Conservation (phyloP, 352 stramenopile species). For the Pythium rishiriense region DNA sequence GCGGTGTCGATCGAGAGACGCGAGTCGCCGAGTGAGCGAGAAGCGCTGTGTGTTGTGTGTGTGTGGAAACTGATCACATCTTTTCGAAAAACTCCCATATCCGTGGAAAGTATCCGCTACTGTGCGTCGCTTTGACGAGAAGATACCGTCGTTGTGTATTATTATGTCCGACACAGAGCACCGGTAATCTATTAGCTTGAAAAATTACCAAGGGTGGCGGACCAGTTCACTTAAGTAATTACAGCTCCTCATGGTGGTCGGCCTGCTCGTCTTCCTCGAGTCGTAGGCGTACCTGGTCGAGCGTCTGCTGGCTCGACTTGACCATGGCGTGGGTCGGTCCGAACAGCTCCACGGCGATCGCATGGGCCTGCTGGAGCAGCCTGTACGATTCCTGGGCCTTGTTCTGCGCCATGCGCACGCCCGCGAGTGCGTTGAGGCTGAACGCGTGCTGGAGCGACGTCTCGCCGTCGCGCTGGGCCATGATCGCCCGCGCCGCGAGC, state of each 20-base stretch:
- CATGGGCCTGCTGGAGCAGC: constrained; percentile 64
- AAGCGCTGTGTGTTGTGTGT: no score
- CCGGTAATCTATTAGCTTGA: constrained; percentile 1
- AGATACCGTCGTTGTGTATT: constrained; percentile 11
- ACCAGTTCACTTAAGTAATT: constrained; percentile 11
- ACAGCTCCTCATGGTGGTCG: constrained; percentile 21
- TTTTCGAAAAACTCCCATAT: constrained; percentile 5
- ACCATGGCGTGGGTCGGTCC: constrained; percentile 66
- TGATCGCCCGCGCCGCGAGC: constrained; percentile 50
- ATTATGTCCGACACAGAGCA: constrained; percentile 21
- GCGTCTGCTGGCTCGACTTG: constrained; percentile 55
- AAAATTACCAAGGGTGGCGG: neutral
- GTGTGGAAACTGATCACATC: no score
- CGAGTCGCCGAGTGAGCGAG: constrained; percentile 18
- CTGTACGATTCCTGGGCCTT: constrained; percentile 56
- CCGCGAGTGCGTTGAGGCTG: constrained; percentile 76
- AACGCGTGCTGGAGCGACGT: constrained; percentile 74
- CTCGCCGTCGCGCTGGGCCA: constrained; percentile 64
- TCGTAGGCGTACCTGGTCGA: constrained; percentile 61
- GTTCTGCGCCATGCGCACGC: constrained; percentile 70
- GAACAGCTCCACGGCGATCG: constrained; percentile 68
- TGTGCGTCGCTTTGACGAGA: constrained; percentile 10
- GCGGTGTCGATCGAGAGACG: neutral
- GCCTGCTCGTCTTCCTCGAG: constrained; percentile 36
- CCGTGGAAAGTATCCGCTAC: constrained; percentile 10